Percentiles rank a stretch among this genome's conserved stretches.
Evolutionary conservation across 2,329 filamentous ascomycete species (phyloP).

Genomic region (Fusarium falciforme): DNA sequence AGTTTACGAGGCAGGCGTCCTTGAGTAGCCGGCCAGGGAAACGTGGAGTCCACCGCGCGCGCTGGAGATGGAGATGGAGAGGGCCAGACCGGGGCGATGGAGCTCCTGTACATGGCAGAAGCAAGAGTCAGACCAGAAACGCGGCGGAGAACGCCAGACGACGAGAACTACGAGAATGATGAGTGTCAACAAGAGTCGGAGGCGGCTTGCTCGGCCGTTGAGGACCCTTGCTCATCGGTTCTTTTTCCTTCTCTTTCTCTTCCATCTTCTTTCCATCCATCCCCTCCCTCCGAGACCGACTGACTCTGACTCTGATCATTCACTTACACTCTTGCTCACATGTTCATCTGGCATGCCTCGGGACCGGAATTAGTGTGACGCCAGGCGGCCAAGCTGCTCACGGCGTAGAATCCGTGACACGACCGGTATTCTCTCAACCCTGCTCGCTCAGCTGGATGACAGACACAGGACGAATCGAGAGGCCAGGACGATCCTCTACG

Average conservation of each 20-base stretch:
- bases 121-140: constrained; percentile 25
- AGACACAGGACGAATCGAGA: neutral
- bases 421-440: neutral
- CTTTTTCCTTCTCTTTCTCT: constrained; percentile 16
- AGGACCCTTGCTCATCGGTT: constrained; percentile 1
- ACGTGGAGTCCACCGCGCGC: constrained; percentile 13
- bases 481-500: neutral
- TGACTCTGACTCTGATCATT: neutral
- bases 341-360: neutral
- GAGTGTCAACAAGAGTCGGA: neutral
- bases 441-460: neutral
- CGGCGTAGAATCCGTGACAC: neutral
- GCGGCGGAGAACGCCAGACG: constrained; percentile 4
- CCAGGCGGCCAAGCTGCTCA: constrained; percentile 8
- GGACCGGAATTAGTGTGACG: constrained; percentile 23
- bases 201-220: neutral
- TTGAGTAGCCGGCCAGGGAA: constrained; percentile 19
- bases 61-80: neutral
- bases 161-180: neutral
- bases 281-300: neutral
- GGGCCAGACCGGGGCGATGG: constrained; percentile 29
- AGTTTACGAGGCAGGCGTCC: constrained; percentile 6
- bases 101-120: constrained; percentile 16
- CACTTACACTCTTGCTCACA: constrained; percentile 1
- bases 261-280: constrained; percentile 8